Percentiles rank a stretch among this genome's conserved stretches.
Evolutionary conservation across 208 protist genomes (phyloP).

Genomic region (Wallacemonas sp.): DNA sequence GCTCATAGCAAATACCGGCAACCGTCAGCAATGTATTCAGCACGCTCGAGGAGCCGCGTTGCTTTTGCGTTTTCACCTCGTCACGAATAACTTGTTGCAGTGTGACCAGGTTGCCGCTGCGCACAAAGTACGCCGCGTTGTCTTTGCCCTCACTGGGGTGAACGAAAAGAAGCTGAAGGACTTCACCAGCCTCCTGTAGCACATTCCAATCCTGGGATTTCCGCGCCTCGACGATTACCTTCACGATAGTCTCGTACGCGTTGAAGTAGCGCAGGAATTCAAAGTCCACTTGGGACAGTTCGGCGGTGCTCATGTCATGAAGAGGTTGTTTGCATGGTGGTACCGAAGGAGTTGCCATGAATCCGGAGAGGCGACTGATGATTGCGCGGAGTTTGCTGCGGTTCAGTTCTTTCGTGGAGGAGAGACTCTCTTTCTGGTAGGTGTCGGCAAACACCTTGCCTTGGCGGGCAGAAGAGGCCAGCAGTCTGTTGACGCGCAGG

Average conservation of each 20-base stretch:
- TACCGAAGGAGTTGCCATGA: conserved; percentile 16
- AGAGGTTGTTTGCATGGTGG: conserved; percentile 64
- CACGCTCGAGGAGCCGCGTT: conserved; percentile 28
- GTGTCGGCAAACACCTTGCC: conserved; percentile 65
- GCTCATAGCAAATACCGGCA: conserved; percentile 59
- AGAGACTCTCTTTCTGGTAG: conserved; percentile 75
- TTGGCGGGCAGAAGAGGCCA: conserved; percentile 43
- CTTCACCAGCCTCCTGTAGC: conserved; percentile 37
- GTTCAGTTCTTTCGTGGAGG: conserved; percentile 68
- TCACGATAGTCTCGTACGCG: conserved; percentile 50
- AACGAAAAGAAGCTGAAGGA: conserved; percentile 46
- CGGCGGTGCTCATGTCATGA: conserved; percentile 45
- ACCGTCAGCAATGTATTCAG: conserved; percentile 45
- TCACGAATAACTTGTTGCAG: conserved; percentile 59
- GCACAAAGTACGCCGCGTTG: conserved; percentile 67
- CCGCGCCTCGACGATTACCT: conserved; percentile 58
- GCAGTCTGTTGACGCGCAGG: conserved; percentile 46
- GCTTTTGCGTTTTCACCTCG: conserved; percentile 37
- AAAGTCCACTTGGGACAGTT: conserved; percentile 60
- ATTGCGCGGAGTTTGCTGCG: conserved; percentile 61
- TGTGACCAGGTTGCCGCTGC: conserved; percentile 45
- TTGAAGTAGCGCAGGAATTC: conserved; percentile 87
- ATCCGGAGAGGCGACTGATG: conserved; percentile 48
- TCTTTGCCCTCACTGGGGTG: conserved; percentile 52
- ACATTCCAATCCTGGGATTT: conserved; percentile 48